A percentile compares a stretch with the other conserved stretches of the same genome.
phyloP scores from a whole-genome alignment of 1,139 yeast genomes.

The Candida sp. region DNA sequence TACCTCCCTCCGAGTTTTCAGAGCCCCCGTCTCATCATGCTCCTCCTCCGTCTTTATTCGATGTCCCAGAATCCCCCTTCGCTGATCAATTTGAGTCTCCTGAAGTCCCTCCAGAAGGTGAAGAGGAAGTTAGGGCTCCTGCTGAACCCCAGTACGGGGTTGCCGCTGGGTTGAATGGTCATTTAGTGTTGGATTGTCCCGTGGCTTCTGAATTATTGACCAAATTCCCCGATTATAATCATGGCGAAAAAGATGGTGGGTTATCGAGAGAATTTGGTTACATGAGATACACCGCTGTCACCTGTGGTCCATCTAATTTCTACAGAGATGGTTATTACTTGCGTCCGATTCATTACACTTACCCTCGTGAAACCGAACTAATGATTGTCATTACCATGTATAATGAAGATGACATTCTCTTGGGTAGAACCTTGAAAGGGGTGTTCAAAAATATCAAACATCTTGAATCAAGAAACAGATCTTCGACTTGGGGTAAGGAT shows the following conservation, averaged over 20 bases:
- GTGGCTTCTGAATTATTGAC: slow-evolving; percentile 45
- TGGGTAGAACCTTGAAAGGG: slow-evolving; percentile 47
- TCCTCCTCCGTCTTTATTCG: slow-evolving; percentile 7
- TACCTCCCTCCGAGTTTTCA: slow-evolving; percentile 2
- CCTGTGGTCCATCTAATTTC: slow-evolving; percentile 49
- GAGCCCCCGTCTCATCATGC: slow-evolving; percentile 1
- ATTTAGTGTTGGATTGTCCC: slow-evolving; percentile 50
- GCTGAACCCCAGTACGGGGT: slow-evolving; percentile 36
- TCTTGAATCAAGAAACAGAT: slow-evolving; percentile 40
- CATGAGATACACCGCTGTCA: slow-evolving; percentile 49
- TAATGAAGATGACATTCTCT: slow-evolving; percentile 45
- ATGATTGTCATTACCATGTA: slow-evolving; percentile 50
- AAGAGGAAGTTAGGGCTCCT: slow-evolving; percentile 30
- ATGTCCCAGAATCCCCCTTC: slow-evolving; percentile 26
- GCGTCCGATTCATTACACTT: slow-evolving; percentile 45
- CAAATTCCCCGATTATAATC: slow-evolving; percentile 40
- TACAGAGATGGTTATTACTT: slow-evolving; percentile 43
- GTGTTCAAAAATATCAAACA: slow-evolving; percentile 47
- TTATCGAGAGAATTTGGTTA: slow-evolving; percentile 44
- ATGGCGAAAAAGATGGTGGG: slow-evolving; percentile 35
- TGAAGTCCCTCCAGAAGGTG: slow-evolving; percentile 21
- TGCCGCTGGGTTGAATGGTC: slow-evolving; percentile 43
- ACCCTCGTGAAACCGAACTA: slow-evolving; percentile 43
- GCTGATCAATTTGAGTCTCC: slow-evolving; percentile 21
- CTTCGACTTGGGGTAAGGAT: slow-evolving; percentile 46